Evolutionary conservation across 2,329 filamentous ascomycete genomes (phyloP), one percentile per base, ranked within the genome.

Genomic region (Penicillium sp.): DNA sequence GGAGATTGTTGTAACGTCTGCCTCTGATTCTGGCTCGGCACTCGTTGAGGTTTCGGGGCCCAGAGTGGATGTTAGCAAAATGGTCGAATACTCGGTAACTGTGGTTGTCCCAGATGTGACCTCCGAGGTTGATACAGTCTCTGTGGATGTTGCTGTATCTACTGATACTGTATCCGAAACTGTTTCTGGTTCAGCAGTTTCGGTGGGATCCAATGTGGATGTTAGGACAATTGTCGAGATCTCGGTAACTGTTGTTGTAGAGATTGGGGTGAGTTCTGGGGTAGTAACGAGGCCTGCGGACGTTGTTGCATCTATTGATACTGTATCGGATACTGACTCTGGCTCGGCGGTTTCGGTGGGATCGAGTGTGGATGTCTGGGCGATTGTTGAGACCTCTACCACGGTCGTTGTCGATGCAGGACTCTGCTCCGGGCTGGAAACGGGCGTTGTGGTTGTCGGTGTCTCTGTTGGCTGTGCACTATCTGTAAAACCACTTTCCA

Each of bases 331-430:
- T 30, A 15, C 35, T 44, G 7, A 29, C 41, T 6, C 41, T 56
- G 52, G 6, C 6, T 41, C 35, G 13, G 3, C 15, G 3, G 35
- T 41, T 15, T 41, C 11, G 35, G 35, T 41, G 15, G 35, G 35
- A 41, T 41, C 35, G 5, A 52, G 23, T 5, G 57, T 50, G 3
- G 53, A 55, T 5, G 59, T 60, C 45, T 54, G 35, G 2, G 38
- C 46, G 15, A 54, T 50, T 2, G 48, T 51, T 6, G 53, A 47
- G 9, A 57, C 38, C 11, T 26, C 35, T 19, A 57, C 48, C 5
- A 56, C 49, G 23, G 61, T 55, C 6, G 63, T 61, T 41, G 58
- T 52, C 6, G 58, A 50, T 15, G 47, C 19, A 5, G 61, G 56
- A 26, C 3, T 13, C 5, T n/a, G 23, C 11, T 56, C 21, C 11